These are phyloP conservation scores for Domatiomyces globalis DNA, from an alignment of 2,329 filamentous ascomycete species.

Conservation along the genomic window DNA sequence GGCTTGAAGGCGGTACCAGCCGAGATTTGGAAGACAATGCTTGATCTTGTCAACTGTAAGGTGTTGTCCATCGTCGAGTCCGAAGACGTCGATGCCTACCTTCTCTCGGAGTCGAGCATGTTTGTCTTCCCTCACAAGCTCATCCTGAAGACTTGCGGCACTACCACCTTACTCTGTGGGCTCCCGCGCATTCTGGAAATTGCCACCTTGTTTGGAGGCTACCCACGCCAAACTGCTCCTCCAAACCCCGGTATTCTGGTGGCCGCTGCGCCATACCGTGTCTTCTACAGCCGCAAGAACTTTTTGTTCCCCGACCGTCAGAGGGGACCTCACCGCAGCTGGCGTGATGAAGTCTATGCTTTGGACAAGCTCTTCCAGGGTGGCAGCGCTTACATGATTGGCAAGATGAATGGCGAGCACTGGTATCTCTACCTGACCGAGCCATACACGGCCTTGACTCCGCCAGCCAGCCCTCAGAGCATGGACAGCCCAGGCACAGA, in stretches of 20 bases:
- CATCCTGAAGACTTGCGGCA: constrained; percentile 95
- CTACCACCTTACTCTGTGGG: constrained; percentile 80
- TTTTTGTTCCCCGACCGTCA: constrained; percentile 93
- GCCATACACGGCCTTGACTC: constrained; percentile 64
- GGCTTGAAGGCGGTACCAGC: constrained; percentile 76
- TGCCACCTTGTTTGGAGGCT: constrained; percentile 75
- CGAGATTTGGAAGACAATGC: constrained; percentile 88
- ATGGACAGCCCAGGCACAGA: constrained; percentile 38
- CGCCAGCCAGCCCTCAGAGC: constrained; percentile 56
- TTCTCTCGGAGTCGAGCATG: constrained; percentile 98
- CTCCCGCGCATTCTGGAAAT: constrained; percentile 86
- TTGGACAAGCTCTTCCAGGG: constrained; percentile 82
- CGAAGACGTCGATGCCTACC: constrained; percentile 87
- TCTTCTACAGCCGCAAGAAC: constrained; percentile 99
- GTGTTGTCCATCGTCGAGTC: constrained; percentile 88
- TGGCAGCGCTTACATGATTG: constrained; percentile 97
- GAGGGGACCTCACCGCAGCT: constrained; percentile 87
- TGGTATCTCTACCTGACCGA: constrained; percentile 98
- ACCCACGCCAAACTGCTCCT: constrained; percentile 61
- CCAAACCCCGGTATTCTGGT: constrained; percentile 53
- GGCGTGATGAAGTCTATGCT: constrained; percentile 88
- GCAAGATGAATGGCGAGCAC: constrained; percentile 99
- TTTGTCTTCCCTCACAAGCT: constrained; percentile 99
- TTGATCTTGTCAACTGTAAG: constrained; percentile 97
- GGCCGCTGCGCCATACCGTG: constrained; percentile 77